A percentile compares a stretch with the other conserved stretches of the same genome.
These are phyloP conservation scores for Trametes meyenii DNA, from an alignment of 768 basidiomycete genomes.

Conservation along the genomic window DNA sequence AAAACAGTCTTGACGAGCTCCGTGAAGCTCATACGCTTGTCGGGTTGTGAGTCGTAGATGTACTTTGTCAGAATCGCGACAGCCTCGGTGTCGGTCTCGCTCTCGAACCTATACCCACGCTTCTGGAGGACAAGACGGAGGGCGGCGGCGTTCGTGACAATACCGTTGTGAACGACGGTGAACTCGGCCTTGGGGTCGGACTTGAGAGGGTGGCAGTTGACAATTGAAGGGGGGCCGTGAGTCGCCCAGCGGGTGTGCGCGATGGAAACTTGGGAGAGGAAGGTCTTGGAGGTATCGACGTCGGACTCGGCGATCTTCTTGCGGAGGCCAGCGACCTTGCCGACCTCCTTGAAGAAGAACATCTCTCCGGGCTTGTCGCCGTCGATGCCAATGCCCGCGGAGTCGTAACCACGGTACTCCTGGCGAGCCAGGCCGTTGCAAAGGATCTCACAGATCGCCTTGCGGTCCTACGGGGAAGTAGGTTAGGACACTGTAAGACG, in stretches of 20 bases:
- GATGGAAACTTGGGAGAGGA: constrained; percentile 89
- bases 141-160: constrained; percentile 92
- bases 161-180: constrained; percentile 96
- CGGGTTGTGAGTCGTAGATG: constrained; percentile 90
- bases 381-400: constrained; percentile 88
- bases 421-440: constrained; percentile 89
- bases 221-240: constrained; percentile 84
- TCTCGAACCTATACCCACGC: constrained; percentile 90
- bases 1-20: constrained; percentile 92
- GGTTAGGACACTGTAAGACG: neutral
- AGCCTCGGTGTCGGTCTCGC: constrained; percentile 97
- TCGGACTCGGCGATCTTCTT: constrained; percentile 79
- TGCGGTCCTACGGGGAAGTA: constrained; percentile 63
- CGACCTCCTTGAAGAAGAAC: constrained; percentile 94
- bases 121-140: constrained; percentile 93
- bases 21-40: constrained; percentile 86
- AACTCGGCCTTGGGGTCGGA: constrained; percentile 84
- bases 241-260: constrained; percentile 99
- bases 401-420: constrained; percentile 99
- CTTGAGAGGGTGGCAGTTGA: constrained; percentile 95
- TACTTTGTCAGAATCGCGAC: constrained; percentile 97
- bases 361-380: constrained; percentile 82
- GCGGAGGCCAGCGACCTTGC: constrained; percentile 92
- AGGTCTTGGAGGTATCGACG: constrained; percentile 75
- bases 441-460: constrained; percentile 89